These are phyloP conservation scores for Echria macrotheca DNA, from an alignment of 495 filamentous ascomycete species.

Conservation along the genomic window DNA sequence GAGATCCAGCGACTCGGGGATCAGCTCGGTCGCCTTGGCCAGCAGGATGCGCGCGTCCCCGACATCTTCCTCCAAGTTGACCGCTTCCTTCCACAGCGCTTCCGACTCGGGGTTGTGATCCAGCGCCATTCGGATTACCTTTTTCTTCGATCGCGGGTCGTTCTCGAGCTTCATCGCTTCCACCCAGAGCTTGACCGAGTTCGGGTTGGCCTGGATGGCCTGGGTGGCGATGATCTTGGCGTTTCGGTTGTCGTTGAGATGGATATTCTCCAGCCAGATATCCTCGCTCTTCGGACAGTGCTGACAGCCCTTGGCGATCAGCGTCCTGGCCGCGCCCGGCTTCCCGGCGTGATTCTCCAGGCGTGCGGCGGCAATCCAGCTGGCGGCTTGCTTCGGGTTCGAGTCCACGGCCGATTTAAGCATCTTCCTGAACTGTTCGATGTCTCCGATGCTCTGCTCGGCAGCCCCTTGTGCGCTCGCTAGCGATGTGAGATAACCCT, in stretches of 20 bases:
- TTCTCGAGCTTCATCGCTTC: constrained; percentile 92
- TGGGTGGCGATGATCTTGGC: constrained; percentile 94
- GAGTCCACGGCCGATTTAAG: constrained; percentile 93
- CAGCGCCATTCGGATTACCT: constrained; percentile 81
- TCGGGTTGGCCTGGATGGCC: constrained; percentile 82
- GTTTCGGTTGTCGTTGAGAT: constrained; percentile 84
- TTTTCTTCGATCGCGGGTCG: constrained; percentile 73
- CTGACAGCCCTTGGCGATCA: constrained; percentile 80
- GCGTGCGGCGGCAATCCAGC: constrained; percentile 92
- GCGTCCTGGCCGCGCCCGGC: constrained; percentile 74
- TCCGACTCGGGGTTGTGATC: constrained; percentile 89
- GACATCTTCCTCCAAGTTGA: constrained; percentile 87
- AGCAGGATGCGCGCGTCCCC: constrained; percentile 81
- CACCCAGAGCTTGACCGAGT: constrained; percentile 85
- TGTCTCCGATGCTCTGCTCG: constrained; percentile 85
- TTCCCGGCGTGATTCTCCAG: constrained; percentile 90
- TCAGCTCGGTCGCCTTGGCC: constrained; percentile 88
- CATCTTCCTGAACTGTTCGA: constrained; percentile 90
- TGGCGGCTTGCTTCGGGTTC: constrained; percentile 91
- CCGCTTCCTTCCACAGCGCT: constrained; percentile 93
- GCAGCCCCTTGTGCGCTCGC: constrained; percentile 70
- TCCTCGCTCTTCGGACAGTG: constrained; percentile 92
- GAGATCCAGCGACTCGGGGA: constrained; percentile 85
- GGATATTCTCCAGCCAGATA: constrained; percentile 91
- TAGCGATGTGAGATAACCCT: constrained; percentile 90